phyloP scores from a whole-genome alignment of 768 basidiomycete genomes.

The Kondoa subrosea region DNA sequence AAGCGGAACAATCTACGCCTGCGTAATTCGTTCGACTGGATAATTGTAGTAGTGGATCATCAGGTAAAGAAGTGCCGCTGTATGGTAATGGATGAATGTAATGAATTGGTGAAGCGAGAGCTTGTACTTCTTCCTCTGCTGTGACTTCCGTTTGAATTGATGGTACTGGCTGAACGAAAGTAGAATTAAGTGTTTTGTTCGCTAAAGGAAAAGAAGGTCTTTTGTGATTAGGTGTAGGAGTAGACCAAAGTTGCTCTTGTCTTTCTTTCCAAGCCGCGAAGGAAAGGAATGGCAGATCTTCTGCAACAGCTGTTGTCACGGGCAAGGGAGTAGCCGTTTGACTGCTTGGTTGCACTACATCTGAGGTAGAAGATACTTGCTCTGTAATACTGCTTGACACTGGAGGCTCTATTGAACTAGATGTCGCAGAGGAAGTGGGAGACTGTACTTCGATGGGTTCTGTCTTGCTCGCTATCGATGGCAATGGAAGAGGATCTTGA shows the following conservation, averaged over 20 bases:
- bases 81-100: conserved; percentile 19
- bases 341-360: too few relatives aligned
- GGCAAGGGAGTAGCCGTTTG: background rate
- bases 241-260: conserved; percentile 2
- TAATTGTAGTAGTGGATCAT: conserved; percentile 31
- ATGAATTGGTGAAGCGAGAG: background rate
- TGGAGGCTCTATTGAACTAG: background rate
- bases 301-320: background rate
- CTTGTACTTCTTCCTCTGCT: background rate
- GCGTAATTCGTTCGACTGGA: conserved; percentile 91
- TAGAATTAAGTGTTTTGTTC: background rate
- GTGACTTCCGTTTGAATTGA: background rate
- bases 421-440: background rate
- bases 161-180: background rate
- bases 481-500: background rate
- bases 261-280: conserved; percentile 15
- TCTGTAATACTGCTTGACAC: background rate
- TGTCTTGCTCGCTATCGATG: background rate
- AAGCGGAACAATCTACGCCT: conserved; percentile 75
- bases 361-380: too few relatives aligned
- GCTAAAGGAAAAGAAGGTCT: background rate
- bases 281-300: conserved; percentile 14
- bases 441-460: background rate
- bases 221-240: background rate
- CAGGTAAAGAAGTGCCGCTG: conserved; percentile 22